These are phyloP conservation scores for Kalaharituber pfeilii DNA, from an alignment of 2,329 filamentous ascomycete species.

Conservation along the genomic window DNA sequence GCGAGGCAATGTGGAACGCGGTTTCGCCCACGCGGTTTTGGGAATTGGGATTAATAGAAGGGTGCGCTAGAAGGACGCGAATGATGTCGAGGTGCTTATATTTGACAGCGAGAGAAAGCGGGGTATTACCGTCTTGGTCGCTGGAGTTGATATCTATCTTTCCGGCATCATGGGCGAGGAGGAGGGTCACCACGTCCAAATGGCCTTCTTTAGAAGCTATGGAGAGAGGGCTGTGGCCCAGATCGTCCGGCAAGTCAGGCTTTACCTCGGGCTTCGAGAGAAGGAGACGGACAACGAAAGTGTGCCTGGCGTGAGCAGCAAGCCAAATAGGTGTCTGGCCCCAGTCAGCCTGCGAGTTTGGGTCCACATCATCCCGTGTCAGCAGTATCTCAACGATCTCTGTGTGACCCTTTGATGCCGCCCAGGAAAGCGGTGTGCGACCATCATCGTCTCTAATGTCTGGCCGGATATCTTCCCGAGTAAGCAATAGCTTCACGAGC, in stretches of 20 bases:
- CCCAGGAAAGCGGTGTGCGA: background rate
- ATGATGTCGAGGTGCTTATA: too few species aligned
- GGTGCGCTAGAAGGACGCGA: too few species aligned
- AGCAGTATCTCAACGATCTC: background rate
- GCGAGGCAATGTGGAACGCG: too few species aligned
- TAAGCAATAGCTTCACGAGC: background rate
- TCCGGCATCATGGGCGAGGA: too few species aligned
- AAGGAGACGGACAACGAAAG: conserved; percentile 14
- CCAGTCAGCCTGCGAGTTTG: conserved; percentile 13
- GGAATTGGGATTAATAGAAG: too few species aligned
- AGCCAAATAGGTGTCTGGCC: conserved; percentile 16
- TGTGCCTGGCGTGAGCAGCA: conserved; percentile 13
- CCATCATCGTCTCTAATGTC: background rate
- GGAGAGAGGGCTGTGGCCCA: too few species aligned
- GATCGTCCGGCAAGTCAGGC: conserved; percentile 3
- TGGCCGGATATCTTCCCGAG: background rate
- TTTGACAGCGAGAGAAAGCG: too few species aligned
- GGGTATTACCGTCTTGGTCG: too few species aligned
- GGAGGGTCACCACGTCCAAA: too few species aligned
- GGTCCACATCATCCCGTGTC: conserved; percentile 8
- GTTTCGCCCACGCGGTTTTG: too few species aligned
- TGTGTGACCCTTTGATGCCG: background rate
- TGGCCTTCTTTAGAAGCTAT: too few species aligned
- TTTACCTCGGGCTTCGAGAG: conserved; percentile 6
- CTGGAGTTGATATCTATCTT: too few species aligned